phyloP scores from a whole-genome alignment of 1,139 yeast species.

The Protomyces arabidopsidicola region DNA sequence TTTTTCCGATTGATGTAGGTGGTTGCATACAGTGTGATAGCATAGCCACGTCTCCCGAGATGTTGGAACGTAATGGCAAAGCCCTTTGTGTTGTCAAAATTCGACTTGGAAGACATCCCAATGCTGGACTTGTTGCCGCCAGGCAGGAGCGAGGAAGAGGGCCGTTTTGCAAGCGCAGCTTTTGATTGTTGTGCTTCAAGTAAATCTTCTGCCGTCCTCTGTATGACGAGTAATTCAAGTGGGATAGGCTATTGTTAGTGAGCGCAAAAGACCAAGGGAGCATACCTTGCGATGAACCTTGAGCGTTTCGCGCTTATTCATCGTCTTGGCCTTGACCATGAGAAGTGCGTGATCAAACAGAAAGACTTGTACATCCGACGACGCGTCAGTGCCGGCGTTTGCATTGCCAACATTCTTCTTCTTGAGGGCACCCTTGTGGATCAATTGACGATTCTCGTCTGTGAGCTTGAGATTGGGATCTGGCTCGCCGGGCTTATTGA shows the following conservation, averaged over 20 bases:
- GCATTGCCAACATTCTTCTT: slow-evolving; percentile 50
- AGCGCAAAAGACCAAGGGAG: neutral
- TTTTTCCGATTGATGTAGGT: slow-evolving; percentile 71
- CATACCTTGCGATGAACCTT: slow-evolving; percentile 70
- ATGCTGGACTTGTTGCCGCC: slow-evolving; percentile 27
- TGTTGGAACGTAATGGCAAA: slow-evolving; percentile 51
- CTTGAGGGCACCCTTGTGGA: slow-evolving; percentile 72
- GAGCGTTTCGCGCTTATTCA: slow-evolving; percentile 84
- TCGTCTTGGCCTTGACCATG: slow-evolving; percentile 78
- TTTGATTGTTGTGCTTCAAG: slow-evolving; percentile 41
- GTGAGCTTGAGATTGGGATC: slow-evolving; percentile 79
- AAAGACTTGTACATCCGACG: slow-evolving; percentile 70
- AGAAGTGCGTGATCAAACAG: slow-evolving; percentile 82
- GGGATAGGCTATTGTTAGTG: slow-evolving; percentile 67
- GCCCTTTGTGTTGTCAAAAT: slow-evolving; percentile 32
- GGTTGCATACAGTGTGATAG: slow-evolving; percentile 60
- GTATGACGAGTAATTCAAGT: slow-evolving; percentile 69
- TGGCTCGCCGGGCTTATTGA: slow-evolving; percentile 69
- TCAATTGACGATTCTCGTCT: slow-evolving; percentile 71
- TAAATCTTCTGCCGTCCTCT: slow-evolving; percentile 72
- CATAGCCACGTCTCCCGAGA: slow-evolving; percentile 62
- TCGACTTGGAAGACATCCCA: slow-evolving; percentile 30
- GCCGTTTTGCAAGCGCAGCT: slow-evolving; percentile 42
- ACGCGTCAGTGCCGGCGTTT: slow-evolving; percentile 56
- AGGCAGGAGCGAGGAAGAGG: slow-evolving; percentile 47